Conservation (phyloP, 805 yeast genomes). For the Suhomyces vadensis region DNA sequence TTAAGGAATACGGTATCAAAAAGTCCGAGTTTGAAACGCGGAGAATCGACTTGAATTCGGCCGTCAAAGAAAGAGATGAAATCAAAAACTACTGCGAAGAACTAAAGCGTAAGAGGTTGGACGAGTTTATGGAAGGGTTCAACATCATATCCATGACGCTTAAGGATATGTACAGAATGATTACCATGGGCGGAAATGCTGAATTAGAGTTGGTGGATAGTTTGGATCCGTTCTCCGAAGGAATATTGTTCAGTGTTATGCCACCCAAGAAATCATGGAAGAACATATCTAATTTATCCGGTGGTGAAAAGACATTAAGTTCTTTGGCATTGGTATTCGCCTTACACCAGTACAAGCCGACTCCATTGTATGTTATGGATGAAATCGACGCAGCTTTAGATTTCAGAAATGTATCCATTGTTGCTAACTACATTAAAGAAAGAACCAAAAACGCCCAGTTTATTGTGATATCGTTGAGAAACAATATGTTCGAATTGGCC, state of each 20-base stretch:
- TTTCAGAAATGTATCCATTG: conserved; percentile 94
- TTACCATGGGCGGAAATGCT: conserved; percentile 99
- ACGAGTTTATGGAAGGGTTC: conserved; percentile 94
- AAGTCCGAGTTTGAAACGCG: conserved; percentile 63
- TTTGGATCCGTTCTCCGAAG: conserved; percentile 97
- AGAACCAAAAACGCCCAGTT: conserved; percentile 96
- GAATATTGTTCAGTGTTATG: conserved; percentile 95
- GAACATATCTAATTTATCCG: conserved; percentile 90
- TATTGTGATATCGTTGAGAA: conserved; percentile 89
- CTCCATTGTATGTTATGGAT: conserved; percentile 98
- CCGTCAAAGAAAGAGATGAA: conserved; percentile 66
- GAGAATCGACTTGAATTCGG: conserved; percentile 62
- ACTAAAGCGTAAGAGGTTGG: conserved; percentile 69
- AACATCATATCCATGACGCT: conserved; percentile 79
- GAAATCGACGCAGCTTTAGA: conserved; percentile 99
- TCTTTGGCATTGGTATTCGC: conserved; percentile 96
- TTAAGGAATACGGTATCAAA: conserved; percentile 74
- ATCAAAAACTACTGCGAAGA: conserved; percentile 63
- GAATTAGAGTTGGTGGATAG: conserved; percentile 94
- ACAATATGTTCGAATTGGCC: conserved; percentile 97
- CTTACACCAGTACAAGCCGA: conserved; percentile 91
- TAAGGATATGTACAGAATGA: conserved; percentile 97
- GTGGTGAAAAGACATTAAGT: conserved; percentile 96
- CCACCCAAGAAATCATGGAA: conserved; percentile 99
- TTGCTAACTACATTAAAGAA: conserved; percentile 94